These are phyloP conservation scores for Vigna hirtella DNA, from an alignment of 306 rosid species.

Conservation along the genomic window DNA sequence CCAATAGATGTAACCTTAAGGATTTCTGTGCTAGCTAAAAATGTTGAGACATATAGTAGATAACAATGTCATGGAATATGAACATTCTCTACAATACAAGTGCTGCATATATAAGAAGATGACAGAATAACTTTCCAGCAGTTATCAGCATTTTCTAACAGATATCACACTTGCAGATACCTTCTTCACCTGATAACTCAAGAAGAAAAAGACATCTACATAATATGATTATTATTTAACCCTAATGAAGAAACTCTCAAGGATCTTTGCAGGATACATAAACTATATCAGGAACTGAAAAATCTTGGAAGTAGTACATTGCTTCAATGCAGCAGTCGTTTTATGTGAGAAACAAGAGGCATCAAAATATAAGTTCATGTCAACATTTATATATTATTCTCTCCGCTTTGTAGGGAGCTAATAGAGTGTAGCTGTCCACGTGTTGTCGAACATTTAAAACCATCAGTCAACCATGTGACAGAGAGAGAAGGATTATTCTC, in stretches of 20 bases:
- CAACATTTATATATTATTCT: slow-evolving; percentile 29
- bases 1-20: slow-evolving; percentile 3
- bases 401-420: background rate
- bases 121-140: background rate
- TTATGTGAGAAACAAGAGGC: background rate
- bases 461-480: slow-evolving; percentile 17
- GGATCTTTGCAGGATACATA: background rate
- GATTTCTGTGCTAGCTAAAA: slow-evolving; percentile 5
- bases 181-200: background rate
- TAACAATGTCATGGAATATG: background rate
- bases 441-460: slow-evolving; percentile 25
- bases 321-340: background rate
- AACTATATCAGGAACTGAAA: background rate
- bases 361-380: slow-evolving; percentile 20
- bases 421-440: slow-evolving; percentile 4
- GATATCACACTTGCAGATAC: slow-evolving; percentile 15
- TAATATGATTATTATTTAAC: background rate
- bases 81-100: slow-evolving; percentile 15
- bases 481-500: slow-evolving; percentile 34
- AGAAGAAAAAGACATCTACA: background rate
- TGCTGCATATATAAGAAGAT: background rate
- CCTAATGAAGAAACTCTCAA: background rate
- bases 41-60: slow-evolving; percentile 23
- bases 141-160: slow-evolving; percentile 9
- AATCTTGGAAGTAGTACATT: background rate